A percentile compares a stretch with the other conserved stretches of the same genome.
phyloP scores from a whole-genome alignment of 1,139 yeast species.

The Ashbya aceris region DNA sequence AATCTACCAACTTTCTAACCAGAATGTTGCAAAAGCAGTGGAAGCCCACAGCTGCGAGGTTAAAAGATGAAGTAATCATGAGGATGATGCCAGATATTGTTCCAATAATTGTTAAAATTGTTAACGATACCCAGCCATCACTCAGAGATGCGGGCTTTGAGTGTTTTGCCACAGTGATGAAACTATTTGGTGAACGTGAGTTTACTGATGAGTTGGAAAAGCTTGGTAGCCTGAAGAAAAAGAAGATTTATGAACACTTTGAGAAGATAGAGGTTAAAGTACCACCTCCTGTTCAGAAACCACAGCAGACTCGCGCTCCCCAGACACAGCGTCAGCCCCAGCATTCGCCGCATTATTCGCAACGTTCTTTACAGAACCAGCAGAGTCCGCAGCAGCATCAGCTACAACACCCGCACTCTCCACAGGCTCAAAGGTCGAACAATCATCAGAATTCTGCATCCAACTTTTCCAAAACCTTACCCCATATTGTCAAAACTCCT shows the following conservation, averaged over 20 bases:
- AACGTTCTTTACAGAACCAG: background rate
- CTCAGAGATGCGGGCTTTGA: conserved; percentile 74
- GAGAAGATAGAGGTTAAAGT: conserved; percentile 44
- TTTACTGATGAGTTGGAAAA: conserved; percentile 51
- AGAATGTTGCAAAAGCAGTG: conserved; percentile 44
- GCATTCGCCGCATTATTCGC: background rate
- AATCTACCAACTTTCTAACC: conserved; percentile 54
- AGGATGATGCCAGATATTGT: conserved; percentile 11
- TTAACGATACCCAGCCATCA: conserved; percentile 78
- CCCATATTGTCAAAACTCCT: too few species aligned
- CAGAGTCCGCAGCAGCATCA: background rate
- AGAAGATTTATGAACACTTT: conserved; percentile 55
- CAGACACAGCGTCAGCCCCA: background rate
- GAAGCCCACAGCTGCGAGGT: conserved; percentile 43
- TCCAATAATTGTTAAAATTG: conserved; percentile 38
- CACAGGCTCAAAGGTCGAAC: background rate
- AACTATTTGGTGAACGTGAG: conserved; percentile 62
- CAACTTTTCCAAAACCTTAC: background rate
- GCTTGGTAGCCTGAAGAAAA: conserved; percentile 63
- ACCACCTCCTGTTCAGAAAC: conserved; percentile 3
- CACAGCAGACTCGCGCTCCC: conserved; percentile 1
- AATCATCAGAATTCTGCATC: background rate
- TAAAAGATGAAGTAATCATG: conserved; percentile 42
- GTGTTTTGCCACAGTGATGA: conserved; percentile 74
- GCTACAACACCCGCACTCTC: background rate